Evolutionary conservation across 345 rosid species (phyloP).

Genomic region (Pistacia integerrima): DNA sequence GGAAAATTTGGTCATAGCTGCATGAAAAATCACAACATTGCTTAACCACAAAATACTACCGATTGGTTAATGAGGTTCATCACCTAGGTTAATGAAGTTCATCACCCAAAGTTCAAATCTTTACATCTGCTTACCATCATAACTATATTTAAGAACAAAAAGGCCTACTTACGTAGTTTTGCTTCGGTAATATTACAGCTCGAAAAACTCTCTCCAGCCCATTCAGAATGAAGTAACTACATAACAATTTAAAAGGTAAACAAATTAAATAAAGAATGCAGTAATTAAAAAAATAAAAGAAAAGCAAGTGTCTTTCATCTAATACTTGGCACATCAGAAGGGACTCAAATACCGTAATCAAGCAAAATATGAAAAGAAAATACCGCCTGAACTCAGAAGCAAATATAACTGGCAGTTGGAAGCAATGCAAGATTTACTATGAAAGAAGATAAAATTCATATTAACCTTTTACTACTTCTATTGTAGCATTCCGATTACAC

Average conservation of each 20-base stretch:
- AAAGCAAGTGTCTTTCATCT: not conserved
- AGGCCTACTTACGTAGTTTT: slow-evolving; percentile 75
- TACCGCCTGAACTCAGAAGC: not conserved
- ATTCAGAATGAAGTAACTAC: slow-evolving; percentile 83
- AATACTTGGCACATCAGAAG: slow-evolving; percentile 1
- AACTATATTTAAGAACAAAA: not conserved
- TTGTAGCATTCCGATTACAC: not conserved
- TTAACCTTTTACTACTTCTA: not conserved
- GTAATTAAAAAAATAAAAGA: not conserved
- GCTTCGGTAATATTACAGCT: slow-evolving; percentile 76
- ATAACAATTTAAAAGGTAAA: slow-evolving; percentile 21
- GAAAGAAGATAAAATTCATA: not conserved
- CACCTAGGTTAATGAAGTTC: too few relatives aligned
- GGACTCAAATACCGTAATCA: not conserved
- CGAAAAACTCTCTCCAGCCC: slow-evolving; percentile 97
- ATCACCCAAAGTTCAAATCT: not conserved
- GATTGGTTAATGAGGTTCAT: not conserved
- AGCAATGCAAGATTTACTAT: slow-evolving; percentile 1
- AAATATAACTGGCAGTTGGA: not conserved
- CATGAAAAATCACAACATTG: not conserved
- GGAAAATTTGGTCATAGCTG: not conserved
- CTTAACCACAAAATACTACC: not conserved
- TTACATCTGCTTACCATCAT: not conserved
- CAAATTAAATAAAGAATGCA: not conserved
- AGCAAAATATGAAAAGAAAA: not conserved